These are phyloP conservation scores for Angomonas ambiguus DNA, from an alignment of 208 protist genomes.

Conservation along the genomic window DNA sequence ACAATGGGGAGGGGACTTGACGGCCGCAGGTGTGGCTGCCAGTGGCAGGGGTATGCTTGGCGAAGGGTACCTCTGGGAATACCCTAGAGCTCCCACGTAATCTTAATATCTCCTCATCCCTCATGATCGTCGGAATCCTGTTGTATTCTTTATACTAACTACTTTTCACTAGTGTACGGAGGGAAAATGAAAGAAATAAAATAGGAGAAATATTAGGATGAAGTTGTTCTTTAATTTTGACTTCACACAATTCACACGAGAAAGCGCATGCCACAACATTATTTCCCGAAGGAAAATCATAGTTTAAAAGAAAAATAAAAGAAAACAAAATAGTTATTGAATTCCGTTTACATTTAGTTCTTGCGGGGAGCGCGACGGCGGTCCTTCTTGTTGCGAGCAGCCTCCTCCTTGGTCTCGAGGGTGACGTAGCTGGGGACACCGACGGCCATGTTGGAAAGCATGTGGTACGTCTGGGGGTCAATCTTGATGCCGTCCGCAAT, in stretches of 20 bases:
- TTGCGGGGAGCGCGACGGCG: background rate
- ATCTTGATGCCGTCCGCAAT: constrained; percentile 86
- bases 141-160: constrained; percentile 1
- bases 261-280: background rate
- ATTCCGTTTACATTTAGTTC: no score
- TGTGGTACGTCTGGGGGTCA: constrained; percentile 82
- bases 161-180: background rate
- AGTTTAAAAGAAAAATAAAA: constrained; percentile 12
- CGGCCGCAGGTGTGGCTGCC: background rate
- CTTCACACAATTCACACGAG: no score
- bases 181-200: constrained; percentile 17
- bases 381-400: constrained; percentile 13
- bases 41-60: constrained; percentile 20
- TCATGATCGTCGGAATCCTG: background rate
- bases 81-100: constrained; percentile 24
- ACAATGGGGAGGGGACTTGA: background rate
- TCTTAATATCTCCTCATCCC: constrained; percentile 19
- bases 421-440: constrained; percentile 76
- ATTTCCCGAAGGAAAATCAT: constrained; percentile 10
- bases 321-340: constrained; percentile 6
- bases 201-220: no score
- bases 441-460: constrained; percentile 84
- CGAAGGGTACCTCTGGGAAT: constrained; percentile 34
- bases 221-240: no score
- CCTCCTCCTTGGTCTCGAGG: constrained; percentile 19